Conservation (phyloP, 1,284 basidiomycete genomes). For the Abortiporus biennis region DNA sequence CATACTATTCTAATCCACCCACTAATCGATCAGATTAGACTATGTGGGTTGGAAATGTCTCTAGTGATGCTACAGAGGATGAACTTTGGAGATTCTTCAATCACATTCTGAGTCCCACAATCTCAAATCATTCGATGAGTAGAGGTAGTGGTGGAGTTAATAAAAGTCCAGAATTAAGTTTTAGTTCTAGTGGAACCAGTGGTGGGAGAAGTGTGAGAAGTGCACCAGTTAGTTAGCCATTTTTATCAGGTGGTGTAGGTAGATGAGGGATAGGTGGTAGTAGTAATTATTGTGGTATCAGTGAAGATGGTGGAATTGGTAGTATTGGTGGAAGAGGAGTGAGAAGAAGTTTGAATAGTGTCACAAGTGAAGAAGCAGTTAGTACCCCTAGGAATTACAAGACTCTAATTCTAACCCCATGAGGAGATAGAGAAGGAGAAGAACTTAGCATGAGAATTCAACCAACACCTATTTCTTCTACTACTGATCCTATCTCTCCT, state of each 20-base stretch:
- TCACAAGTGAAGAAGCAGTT: too few species aligned
- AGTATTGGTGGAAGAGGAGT: too few species aligned
- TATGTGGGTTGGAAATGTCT: conserved; percentile 93
- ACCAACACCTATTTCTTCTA: too few species aligned
- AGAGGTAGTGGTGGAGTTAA: neutral
- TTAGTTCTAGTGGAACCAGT: neutral
- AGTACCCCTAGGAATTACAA: too few species aligned
- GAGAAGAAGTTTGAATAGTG: too few species aligned
- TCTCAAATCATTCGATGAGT: neutral
- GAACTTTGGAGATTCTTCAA: conserved; percentile 88
- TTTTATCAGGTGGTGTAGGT: neutral
- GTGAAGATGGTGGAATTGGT: too few species aligned
- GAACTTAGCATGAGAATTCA: too few species aligned
- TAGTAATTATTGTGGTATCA: neutral
- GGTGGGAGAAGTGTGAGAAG: neutral
- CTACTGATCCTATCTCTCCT: too few species aligned
- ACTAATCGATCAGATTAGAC: conserved; percentile 85
- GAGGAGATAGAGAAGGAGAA: too few species aligned
- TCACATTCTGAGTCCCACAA: conserved; percentile 4
- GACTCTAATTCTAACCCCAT: too few species aligned
- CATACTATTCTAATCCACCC: conserved; percentile 61
- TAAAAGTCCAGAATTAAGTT: too few species aligned
- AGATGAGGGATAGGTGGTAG: neutral
- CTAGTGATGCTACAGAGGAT: conserved; percentile 78
- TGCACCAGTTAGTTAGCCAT: neutral